These are phyloP conservation scores for Excoecaria agallocha DNA, from an alignment of 345 rosid genomes.

Conservation along the genomic window DNA sequence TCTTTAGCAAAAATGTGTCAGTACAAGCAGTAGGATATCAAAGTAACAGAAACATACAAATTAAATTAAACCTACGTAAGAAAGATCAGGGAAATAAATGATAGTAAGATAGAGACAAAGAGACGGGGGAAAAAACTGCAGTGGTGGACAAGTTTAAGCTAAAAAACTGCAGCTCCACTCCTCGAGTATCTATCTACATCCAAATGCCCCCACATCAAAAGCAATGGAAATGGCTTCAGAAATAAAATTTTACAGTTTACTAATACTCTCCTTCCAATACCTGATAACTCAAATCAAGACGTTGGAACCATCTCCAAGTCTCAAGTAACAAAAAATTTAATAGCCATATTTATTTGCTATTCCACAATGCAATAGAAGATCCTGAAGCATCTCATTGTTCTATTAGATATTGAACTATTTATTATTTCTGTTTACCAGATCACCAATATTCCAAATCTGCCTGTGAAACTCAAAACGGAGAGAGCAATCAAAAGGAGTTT, in stretches of 20 bases:
- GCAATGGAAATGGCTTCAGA: neutral
- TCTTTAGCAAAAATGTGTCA: neutral
- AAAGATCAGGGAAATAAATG: neutral
- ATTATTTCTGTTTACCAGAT: neutral
- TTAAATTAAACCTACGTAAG: neutral
- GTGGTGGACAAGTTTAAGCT: neutral
- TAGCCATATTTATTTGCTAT: neutral
- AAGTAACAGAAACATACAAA: neutral
- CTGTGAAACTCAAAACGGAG: neutral
- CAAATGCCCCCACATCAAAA: neutral
- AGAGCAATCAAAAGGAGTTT: neutral
- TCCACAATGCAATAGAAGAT: neutral
- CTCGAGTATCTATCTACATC: neutral
- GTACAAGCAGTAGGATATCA: neutral
- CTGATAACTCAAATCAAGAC: neutral
- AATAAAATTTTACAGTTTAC: neutral
- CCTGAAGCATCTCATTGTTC: neutral
- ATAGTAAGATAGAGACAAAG: neutral
- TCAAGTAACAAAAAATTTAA: neutral
- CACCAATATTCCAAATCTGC: neutral
- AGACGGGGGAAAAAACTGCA: too few species aligned
- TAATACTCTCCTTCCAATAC: neutral
- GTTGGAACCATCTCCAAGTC: neutral
- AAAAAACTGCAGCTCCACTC: neutral
- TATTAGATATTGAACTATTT: neutral